Evolutionary conservation across 2,329 filamentous ascomycete species (phyloP).

Genomic region (Colletotrichum incanum): DNA sequence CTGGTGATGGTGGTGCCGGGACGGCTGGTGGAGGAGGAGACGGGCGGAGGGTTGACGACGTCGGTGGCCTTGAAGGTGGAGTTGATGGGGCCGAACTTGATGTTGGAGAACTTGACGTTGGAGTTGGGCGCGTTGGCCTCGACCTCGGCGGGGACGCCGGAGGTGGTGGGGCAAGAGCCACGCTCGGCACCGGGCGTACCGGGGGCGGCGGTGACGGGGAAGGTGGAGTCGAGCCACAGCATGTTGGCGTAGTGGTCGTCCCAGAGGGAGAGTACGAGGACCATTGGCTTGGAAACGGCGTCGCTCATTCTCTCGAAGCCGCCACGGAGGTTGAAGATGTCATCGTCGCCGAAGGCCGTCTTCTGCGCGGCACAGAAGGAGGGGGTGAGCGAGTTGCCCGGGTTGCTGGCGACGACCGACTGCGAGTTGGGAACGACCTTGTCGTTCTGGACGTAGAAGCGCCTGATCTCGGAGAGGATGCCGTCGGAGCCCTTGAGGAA

Average conservation of each 20-base stretch:
- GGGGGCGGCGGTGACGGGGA: slow-evolving; percentile 62
- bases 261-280: slow-evolving; percentile 69
- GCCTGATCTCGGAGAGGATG: slow-evolving; percentile 72
- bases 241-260: slow-evolving; percentile 64
- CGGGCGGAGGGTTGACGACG: slow-evolving; percentile 20
- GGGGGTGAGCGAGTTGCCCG: slow-evolving; percentile 68
- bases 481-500: slow-evolving; percentile 68
- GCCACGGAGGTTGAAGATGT: slow-evolving; percentile 69
- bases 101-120: slow-evolving; percentile 69
- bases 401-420: slow-evolving; percentile 56
- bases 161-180: slow-evolving; percentile 68
- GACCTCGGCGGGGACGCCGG: slow-evolving; percentile 67
- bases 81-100: slow-evolving; percentile 70
- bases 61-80: slow-evolving; percentile 61
- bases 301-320: slow-evolving; percentile 71
- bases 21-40: slow-evolving; percentile 12
- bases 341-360: slow-evolving; percentile 67
- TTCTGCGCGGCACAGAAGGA: slow-evolving; percentile 74
- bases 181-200: slow-evolving; percentile 63
- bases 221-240: slow-evolving; percentile 80
- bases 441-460: slow-evolving; percentile 77
- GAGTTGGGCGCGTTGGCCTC: slow-evolving; percentile 63
- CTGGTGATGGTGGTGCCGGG: slow-evolving; percentile 38
- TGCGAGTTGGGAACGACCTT: slow-evolving; percentile 69
- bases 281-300: slow-evolving; percentile 60